Evolutionary conservation across 345 rosid species (phyloP).

Genomic region (Eucalyptus regnans): DNA sequence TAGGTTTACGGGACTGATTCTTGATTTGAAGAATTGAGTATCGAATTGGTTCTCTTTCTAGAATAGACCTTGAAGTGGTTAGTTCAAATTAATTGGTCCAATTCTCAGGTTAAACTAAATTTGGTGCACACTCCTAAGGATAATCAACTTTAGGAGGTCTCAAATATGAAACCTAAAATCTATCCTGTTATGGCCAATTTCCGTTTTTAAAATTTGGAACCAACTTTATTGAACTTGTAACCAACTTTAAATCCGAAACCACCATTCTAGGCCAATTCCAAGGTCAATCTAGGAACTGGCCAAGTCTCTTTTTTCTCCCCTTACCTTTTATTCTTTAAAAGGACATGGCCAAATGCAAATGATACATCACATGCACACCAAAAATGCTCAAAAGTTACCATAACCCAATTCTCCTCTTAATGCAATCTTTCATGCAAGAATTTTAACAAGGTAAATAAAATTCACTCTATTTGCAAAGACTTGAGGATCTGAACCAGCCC

Average conservation of each 20-base stretch:
- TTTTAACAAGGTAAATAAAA: background rate
- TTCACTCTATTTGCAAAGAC: background rate
- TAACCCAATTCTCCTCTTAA: background rate
- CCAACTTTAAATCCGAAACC: background rate
- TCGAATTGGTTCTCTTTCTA: background rate
- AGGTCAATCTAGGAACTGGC: background rate
- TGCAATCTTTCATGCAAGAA: background rate
- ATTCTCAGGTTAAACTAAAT: background rate
- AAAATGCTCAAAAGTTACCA: background rate
- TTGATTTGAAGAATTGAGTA: background rate
- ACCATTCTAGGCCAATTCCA: background rate
- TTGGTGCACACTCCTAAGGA: rapidly evolving
- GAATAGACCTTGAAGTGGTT: background rate
- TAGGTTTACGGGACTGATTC: background rate
- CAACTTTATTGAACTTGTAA: background rate
- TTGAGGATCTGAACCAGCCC: background rate
- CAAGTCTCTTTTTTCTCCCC: rapidly evolving
- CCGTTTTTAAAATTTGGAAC: background rate
- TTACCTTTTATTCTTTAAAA: background rate
- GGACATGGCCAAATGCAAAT: background rate
- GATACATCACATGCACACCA: background rate
- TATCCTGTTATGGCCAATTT: rapidly evolving
- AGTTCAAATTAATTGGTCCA: background rate
- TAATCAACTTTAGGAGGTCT: background rate
- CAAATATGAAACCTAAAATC: rapidly evolving